These are phyloP conservation scores for Leccinum rimulosum DNA, from an alignment of 768 basidiomycete species.

Conservation along the genomic window DNA sequence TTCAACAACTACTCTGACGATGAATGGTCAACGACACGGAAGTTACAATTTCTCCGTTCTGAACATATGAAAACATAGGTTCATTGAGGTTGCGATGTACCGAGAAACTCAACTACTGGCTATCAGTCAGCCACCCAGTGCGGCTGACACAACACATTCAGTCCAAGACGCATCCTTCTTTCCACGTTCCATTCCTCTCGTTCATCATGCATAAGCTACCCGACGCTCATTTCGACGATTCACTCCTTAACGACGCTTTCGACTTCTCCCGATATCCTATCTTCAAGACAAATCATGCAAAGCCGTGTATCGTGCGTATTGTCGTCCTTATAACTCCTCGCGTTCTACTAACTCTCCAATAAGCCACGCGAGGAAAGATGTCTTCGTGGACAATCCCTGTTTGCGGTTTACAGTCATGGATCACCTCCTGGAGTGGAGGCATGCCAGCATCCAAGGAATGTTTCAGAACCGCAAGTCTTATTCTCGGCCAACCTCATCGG, in stretches of 20 bases:
- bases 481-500: constrained; percentile 16
- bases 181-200: not conserved
- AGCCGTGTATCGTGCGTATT: constrained; percentile 6
- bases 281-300: constrained; percentile 1
- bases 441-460: constrained; percentile 13
- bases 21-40: not conserved
- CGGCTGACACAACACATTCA: constrained; percentile 13
- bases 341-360: not conserved
- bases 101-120: not conserved
- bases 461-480: constrained; percentile 23
- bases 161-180: not conserved
- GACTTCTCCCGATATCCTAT: constrained; percentile 15
- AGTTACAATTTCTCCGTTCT: not conserved
- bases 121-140: constrained; percentile 10
- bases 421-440: not conserved
- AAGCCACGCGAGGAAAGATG: not conserved
- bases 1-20: not conserved
- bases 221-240: constrained; percentile 22
- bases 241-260: constrained; percentile 22
- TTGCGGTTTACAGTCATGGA: not conserved
- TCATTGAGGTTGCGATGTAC: not conserved
- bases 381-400: constrained; percentile 4
- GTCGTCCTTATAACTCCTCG: not conserved
- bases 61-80: not conserved
- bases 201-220: not conserved